phyloP scores from a whole-genome alignment of 169 alveolate genomes.

The Cryptosporidium canis region DNA sequence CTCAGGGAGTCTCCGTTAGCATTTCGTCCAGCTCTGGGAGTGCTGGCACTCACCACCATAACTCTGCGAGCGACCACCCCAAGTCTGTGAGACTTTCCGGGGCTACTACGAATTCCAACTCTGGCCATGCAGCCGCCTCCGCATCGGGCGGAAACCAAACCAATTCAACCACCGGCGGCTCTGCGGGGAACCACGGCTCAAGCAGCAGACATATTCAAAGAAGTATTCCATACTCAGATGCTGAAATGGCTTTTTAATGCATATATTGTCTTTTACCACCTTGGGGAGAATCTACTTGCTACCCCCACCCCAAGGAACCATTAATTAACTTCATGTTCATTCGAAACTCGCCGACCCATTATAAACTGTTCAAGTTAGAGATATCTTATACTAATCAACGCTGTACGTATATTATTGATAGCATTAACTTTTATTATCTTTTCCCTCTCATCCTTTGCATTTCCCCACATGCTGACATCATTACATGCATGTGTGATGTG shows the following conservation, averaged over 20 bases:
- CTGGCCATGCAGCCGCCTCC: background rate
- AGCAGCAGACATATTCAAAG: background rate
- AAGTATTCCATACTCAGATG: background rate
- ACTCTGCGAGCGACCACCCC: background rate
- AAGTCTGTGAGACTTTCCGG: slow-evolving; percentile 7
- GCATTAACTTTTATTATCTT: too few relatives aligned
- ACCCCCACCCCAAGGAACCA: background rate
- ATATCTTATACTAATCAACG: background rate
- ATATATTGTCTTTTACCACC: background rate
- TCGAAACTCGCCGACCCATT: background rate
- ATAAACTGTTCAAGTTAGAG: background rate
- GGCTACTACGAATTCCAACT: background rate
- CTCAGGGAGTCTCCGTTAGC: background rate
- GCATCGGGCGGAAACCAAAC: background rate
- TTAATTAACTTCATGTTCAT: background rate
- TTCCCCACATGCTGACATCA: too few relatives aligned
- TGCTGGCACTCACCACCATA: background rate
- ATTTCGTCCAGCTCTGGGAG: background rate
- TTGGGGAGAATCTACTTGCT: background rate
- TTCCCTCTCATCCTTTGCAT: too few relatives aligned
- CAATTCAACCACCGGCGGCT: background rate
- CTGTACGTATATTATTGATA: too few relatives aligned
- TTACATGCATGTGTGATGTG: too few relatives aligned
- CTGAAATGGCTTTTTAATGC: background rate
- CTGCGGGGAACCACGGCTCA: background rate